Percentiles rank a stretch among this genome's conserved stretches.
phyloP scores from a whole-genome alignment of 441 rosid species.

The Aleurites moluccanus region DNA sequence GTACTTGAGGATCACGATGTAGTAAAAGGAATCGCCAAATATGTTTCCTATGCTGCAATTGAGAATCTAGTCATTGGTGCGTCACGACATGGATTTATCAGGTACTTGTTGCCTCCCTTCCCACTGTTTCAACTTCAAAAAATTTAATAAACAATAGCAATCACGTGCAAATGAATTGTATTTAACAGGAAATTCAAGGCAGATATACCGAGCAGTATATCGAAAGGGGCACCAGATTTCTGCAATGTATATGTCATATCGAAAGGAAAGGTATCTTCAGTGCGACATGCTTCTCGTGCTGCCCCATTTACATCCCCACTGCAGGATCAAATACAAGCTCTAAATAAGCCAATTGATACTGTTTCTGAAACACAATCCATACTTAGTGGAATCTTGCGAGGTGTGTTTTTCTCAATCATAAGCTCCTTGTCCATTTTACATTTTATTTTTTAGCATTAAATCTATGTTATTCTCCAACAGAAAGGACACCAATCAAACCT shows the following conservation, averaged over 20 bases:
- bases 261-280: conserved; percentile 73
- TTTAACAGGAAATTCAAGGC: conserved; percentile 67
- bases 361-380: conserved; percentile 36
- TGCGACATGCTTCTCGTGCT: conserved; percentile 57
- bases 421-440: not conserved
- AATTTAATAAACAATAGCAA: not conserved
- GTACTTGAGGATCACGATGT: conserved; percentile 65
- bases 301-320: conserved; percentile 70
- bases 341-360: conserved; percentile 19
- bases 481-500: conserved; percentile 41
- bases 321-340: conserved; percentile 47
- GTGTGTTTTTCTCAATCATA: conserved; percentile 32
- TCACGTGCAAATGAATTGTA: not conserved
- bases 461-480: conserved; percentile 32
- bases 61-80: conserved; percentile 85
- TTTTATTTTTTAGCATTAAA: not conserved
- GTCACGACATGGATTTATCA: conserved; percentile 68
- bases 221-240: conserved; percentile 82
- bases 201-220: conserved; percentile 58
- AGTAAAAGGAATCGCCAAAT: conserved; percentile 67
- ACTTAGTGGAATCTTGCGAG: conserved; percentile 46
- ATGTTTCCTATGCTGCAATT: conserved; percentile 61
- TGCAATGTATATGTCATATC: conserved; percentile 75
- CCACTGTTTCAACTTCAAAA: not conserved
- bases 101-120: conserved; percentile 35